Percentiles rank a stretch among this genome's conserved stretches.
Evolutionary conservation across 176 grass and related monocot genomes (phyloP).

Genomic region (Zizania latifolia): DNA sequence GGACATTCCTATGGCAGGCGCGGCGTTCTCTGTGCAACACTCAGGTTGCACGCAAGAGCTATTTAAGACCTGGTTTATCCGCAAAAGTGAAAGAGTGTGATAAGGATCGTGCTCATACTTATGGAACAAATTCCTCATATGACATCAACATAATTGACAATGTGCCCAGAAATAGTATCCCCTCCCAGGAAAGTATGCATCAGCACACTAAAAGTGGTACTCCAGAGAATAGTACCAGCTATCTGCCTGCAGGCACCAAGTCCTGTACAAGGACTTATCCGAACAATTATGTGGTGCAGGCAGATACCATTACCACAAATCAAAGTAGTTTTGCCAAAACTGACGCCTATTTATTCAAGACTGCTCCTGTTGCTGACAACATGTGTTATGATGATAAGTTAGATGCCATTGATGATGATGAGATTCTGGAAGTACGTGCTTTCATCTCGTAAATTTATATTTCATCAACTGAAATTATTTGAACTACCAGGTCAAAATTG

Average conservation of each 20-base stretch:
- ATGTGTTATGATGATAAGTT: constrained; percentile 37
- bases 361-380: constrained; percentile 14
- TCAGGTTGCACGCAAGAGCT: constrained; percentile 49
- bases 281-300: constrained; percentile 12
- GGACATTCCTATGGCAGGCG: constrained; percentile 42
- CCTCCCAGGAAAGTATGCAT: constrained; percentile 30
- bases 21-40: constrained; percentile 69
- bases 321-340: constrained; percentile 5
- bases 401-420: constrained; percentile 69
- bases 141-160: constrained; percentile 24
- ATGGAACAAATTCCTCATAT: constrained; percentile 24
- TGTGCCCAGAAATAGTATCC: constrained; percentile 16
- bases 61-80: too few species aligned
- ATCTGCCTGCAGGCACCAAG: constrained; percentile 14
- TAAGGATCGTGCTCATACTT: constrained; percentile 1
- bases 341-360: constrained; percentile 9
- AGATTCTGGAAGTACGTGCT: constrained; percentile 62
- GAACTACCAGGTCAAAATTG: background rate
- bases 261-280: constrained; percentile 14
- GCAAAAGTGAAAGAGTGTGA: too few species aligned
- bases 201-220: constrained; percentile 19
- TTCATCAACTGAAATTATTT: background rate
- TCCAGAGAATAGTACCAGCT: constrained; percentile 1
- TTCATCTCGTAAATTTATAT: constrained; percentile 3
- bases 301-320: constrained; percentile 22